Percentiles rank a stretch among this genome's conserved stretches.
Evolutionary conservation across 1,284 basidiomycete species (phyloP).

Genomic region (Rhodotorula glutinis): DNA sequence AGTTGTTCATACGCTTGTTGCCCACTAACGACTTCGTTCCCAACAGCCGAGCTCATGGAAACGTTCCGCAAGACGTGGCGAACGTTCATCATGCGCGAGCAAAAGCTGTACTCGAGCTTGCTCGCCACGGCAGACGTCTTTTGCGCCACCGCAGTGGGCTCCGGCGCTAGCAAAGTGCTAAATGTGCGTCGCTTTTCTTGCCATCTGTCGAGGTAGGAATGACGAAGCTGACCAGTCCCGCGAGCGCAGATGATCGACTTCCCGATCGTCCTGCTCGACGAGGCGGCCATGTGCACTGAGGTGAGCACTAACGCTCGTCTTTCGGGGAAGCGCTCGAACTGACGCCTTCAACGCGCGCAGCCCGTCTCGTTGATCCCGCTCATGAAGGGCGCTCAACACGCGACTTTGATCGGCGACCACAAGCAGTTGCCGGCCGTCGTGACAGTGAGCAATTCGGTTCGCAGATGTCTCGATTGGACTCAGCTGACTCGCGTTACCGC

Average conservation of each 20-base stretch:
- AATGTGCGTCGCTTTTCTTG: slow-evolving; percentile 32
- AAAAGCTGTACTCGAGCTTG: slow-evolving; percentile 47
- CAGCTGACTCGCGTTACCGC: background rate
- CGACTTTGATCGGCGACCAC: slow-evolving; percentile 90
- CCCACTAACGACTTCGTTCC: no score
- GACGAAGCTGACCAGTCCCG: background rate
- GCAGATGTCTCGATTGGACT: background rate
- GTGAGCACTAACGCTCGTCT: background rate
- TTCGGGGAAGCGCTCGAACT: no score
- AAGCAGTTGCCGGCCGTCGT: slow-evolving; percentile 94
- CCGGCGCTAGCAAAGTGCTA: slow-evolving; percentile 36
- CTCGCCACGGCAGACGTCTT: slow-evolving; percentile 49
- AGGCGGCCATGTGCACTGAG: slow-evolving; percentile 94
- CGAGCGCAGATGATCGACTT: slow-evolving; percentile 70
- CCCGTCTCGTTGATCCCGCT: slow-evolving; percentile 78
- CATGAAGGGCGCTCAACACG: slow-evolving; percentile 83
- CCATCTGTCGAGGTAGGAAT: slow-evolving; percentile 22
- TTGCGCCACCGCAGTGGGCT: slow-evolving; percentile 47
- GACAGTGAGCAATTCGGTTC: slow-evolving; percentile 46
- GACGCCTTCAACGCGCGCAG: background rate
- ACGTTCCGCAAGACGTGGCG: slow-evolving; percentile 42
- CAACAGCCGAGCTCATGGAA: slow-evolving; percentile 38
- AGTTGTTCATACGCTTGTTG: background rate
- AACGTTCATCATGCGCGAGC: slow-evolving; percentile 43
- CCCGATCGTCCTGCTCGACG: slow-evolving; percentile 89